phyloP scores from a whole-genome alignment of 2,329 filamentous ascomycete genomes.

The Diaporthe sp. region DNA sequence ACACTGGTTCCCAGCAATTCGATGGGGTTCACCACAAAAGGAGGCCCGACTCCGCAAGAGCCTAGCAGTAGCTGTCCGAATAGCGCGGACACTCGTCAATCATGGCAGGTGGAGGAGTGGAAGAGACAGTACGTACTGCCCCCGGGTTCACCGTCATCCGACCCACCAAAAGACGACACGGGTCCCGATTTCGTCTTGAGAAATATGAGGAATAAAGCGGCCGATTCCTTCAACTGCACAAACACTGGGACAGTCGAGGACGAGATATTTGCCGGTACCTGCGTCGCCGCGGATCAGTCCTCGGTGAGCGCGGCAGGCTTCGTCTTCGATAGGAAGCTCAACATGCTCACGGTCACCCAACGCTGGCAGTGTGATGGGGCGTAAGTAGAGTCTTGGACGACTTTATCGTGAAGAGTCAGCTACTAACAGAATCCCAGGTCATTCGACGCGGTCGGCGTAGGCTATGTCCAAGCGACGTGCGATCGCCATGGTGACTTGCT shows the following conservation, averaged over 20 bases:
- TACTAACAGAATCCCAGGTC: background rate
- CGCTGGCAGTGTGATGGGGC: background rate
- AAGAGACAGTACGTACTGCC: constrained; percentile 3
- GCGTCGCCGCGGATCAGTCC: background rate
- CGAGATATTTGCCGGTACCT: background rate
- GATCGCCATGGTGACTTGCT: constrained; percentile 3
- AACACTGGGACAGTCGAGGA: background rate
- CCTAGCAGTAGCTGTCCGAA: background rate
- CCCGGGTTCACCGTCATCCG: background rate
- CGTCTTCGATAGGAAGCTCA: constrained; percentile 1
- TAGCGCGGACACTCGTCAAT: background rate
- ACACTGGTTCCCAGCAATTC: background rate
- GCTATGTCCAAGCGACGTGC: constrained; percentile 7
- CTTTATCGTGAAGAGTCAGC: background rate
- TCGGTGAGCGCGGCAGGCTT: background rate
- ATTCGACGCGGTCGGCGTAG: background rate
- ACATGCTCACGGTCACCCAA: constrained; percentile 12
- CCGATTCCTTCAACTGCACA: background rate
- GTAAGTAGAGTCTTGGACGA: background rate
- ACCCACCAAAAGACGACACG: constrained; percentile 3
- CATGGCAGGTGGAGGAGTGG: constrained; percentile 2
- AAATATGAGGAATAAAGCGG: background rate
- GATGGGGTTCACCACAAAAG: background rate
- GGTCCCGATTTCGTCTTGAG: background rate
- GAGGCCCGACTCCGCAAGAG: background rate